Conservation (phyloP, 1,139 yeast genomes). For the Neolecta irregularis region DNA sequence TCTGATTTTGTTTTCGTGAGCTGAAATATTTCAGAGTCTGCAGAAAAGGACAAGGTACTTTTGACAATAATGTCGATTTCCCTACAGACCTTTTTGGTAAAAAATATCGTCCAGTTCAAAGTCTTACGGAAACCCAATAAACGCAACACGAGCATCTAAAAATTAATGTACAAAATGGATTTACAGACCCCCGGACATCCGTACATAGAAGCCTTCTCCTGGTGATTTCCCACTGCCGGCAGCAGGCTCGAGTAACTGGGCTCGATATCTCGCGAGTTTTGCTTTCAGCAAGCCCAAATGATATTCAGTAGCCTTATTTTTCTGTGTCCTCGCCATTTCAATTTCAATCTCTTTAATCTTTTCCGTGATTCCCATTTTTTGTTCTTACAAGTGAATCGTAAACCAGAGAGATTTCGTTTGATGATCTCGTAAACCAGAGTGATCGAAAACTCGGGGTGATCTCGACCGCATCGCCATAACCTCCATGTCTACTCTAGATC, state of each 20-base stretch:
- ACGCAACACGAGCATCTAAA: constrained; percentile 74
- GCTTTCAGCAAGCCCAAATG: constrained; percentile 66
- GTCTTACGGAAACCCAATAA: constrained; percentile 96
- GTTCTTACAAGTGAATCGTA: too few relatives aligned
- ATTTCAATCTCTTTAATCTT: constrained; percentile 78
- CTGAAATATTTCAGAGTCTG: too few relatives aligned
- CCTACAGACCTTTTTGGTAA: constrained; percentile 13
- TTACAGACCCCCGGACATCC: constrained; percentile 56
- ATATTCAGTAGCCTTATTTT: constrained; percentile 94
- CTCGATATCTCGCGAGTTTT: constrained; percentile 82
- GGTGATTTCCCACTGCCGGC: constrained; percentile 49
- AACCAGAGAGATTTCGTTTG: too few relatives aligned
- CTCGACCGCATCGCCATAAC: too few relatives aligned
- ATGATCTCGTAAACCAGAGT: too few relatives aligned
- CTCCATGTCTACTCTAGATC: too few relatives aligned
- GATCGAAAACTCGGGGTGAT: too few relatives aligned
- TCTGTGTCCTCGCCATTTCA: constrained; percentile 88
- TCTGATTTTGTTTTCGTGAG: constrained; percentile 89
- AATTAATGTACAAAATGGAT: neutral
- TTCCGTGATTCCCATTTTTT: constrained; percentile 30
- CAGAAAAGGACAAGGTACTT: neutral
- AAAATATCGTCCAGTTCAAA: too few relatives aligned
- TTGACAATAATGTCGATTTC: neutral
- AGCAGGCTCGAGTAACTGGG: constrained; percentile 81
- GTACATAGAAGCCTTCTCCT: constrained; percentile 83